These are phyloP conservation scores for Phytophthora vignae DNA, from an alignment of 352 stramenopile genomes.

Conservation along the genomic window DNA sequence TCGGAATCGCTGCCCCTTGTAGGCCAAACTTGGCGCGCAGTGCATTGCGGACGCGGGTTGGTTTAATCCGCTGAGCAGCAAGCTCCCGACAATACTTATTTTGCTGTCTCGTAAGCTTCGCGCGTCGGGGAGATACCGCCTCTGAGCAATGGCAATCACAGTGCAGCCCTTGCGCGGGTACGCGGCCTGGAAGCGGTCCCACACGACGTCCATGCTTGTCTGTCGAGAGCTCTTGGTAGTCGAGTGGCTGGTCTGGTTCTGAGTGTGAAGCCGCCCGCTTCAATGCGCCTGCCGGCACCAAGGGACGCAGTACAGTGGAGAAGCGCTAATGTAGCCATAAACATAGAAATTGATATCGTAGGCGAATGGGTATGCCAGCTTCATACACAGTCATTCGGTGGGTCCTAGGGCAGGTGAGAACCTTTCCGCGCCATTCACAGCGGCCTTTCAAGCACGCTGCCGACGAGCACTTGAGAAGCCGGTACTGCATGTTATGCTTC, in stretches of 20 bases:
- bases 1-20: background rate
- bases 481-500: too few species aligned
- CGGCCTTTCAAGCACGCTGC: too few species aligned
- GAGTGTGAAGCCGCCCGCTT: constrained; percentile 7
- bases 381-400: background rate
- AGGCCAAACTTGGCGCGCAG: background rate
- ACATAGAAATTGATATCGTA: too few species aligned
- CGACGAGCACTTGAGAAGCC: too few species aligned
- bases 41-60: background rate
- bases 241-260: constrained; percentile 17
- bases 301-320: constrained; percentile 12
- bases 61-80: background rate
- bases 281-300: constrained; percentile 16
- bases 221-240: constrained; percentile 10
- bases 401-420: too few species aligned
- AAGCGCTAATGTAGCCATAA: background rate
- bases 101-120: background rate
- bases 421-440: too few species aligned
- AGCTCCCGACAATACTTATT: background rate
- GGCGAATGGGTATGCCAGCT: background rate
- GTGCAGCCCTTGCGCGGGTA: constrained; percentile 28
- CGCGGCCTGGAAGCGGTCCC: constrained; percentile 32
- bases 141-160: background rate
- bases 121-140: background rate
- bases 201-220: constrained; percentile 30